Conservation (phyloP, 2,329 filamentous ascomycete genomes). For the Colletotrichum gloeosporioides region DNA sequence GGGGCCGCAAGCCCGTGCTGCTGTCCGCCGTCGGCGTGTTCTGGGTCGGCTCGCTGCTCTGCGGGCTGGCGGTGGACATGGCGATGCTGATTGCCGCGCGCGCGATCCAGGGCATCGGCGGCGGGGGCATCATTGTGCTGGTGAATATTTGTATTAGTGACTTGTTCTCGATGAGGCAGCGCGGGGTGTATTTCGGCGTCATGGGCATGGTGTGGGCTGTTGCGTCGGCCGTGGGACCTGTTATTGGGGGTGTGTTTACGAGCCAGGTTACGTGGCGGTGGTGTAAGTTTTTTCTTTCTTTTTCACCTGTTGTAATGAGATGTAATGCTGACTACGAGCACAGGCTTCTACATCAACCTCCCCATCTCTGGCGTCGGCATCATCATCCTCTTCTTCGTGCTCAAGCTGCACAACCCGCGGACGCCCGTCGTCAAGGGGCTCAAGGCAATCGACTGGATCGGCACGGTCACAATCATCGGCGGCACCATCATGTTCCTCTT, state of each 20-base stretch:
- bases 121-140: slow-evolving; percentile 55
- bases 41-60: slow-evolving; percentile 55
- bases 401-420: slow-evolving; percentile 70
- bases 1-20: slow-evolving; percentile 60
- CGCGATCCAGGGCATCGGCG: slow-evolving; percentile 57
- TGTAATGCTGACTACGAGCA: background rate
- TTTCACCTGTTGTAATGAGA: rapidly evolving
- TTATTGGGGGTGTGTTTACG: slow-evolving; percentile 70
- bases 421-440: slow-evolving; percentile 68
- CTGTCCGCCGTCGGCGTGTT: slow-evolving; percentile 54
- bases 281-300: slow-evolving; percentile 40
- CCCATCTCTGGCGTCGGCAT: slow-evolving; percentile 61
- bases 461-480: slow-evolving; percentile 66
- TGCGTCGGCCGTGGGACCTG: slow-evolving; percentile 68
- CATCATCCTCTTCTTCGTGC: slow-evolving; percentile 63
- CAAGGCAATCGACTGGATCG: slow-evolving; percentile 65
- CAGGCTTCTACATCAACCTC: slow-evolving; percentile 42
- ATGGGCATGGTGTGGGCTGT: slow-evolving; percentile 72
- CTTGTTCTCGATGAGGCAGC: slow-evolving; percentile 52
- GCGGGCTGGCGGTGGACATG: slow-evolving; percentile 51
- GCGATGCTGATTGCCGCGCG: slow-evolving; percentile 51
- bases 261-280: slow-evolving; percentile 65
- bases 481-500: slow-evolving; percentile 73
- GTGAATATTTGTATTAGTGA: slow-evolving; percentile 61
- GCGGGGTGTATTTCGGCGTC: slow-evolving; percentile 63